A percentile compares a stretch with the other conserved stretches of the same genome.
Conservation (phyloP, 2,329 filamentous ascomycete species). For the Escovopsis sp. region DNA sequence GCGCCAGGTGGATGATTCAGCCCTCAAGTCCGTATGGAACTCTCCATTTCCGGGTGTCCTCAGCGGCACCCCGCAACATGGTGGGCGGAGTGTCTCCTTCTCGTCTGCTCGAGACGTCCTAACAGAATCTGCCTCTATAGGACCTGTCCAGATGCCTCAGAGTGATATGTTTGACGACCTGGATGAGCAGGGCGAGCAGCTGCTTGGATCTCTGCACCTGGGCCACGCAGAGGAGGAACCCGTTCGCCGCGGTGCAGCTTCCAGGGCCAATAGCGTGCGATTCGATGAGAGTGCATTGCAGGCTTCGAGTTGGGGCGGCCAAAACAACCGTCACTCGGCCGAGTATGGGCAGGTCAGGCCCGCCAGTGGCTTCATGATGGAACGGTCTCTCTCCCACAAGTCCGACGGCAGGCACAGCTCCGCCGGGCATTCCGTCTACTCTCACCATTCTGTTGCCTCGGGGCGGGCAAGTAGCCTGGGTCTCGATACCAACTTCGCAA, state of each 20-base stretch:
- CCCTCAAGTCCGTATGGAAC: conserved; percentile 77
- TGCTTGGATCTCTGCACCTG: conserved; percentile 68
- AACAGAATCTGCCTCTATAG: conserved; percentile 27
- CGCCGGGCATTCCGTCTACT: conserved; percentile 64
- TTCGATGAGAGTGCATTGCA: conserved; percentile 95
- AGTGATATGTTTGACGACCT: conserved; percentile 80
- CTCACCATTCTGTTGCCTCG: conserved; percentile 54
- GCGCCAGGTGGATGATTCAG: conserved; percentile 51
- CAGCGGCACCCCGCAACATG: conserved; percentile 73
- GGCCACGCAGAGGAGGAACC: conserved; percentile 73
- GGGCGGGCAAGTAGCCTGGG: conserved; percentile 80
- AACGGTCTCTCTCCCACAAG: conserved; percentile 84
- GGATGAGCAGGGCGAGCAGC: conserved; percentile 69
- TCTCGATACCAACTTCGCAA: conserved; percentile 54
- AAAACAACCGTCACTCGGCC: conserved; percentile 71
- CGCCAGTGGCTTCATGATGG: conserved; percentile 74
- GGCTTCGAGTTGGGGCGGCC: conserved; percentile 64
- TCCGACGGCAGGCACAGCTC: conserved; percentile 93
- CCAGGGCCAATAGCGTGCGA: conserved; percentile 88
- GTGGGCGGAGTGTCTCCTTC: conserved; percentile 32
- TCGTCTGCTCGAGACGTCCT: neutral
- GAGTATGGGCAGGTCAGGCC: conserved; percentile 55
- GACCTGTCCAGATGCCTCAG: conserved; percentile 64
- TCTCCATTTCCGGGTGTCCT: conserved; percentile 83
- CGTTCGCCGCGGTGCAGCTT: conserved; percentile 70